phyloP scores from a whole-genome alignment of 305 asterid species.

The Fraxinus xanthoxyloides region DNA sequence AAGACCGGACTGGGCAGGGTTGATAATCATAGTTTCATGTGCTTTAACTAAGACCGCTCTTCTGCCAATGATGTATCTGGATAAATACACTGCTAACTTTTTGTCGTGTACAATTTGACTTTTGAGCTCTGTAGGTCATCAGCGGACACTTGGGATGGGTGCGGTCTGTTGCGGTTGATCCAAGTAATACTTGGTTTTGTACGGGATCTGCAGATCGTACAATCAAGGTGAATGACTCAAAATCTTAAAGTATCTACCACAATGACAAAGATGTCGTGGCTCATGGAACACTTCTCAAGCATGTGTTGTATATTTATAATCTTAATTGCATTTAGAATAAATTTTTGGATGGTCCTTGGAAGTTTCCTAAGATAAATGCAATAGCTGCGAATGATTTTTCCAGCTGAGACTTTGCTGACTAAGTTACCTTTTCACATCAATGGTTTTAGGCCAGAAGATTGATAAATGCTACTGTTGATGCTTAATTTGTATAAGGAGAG shows the following conservation, averaged over 20 bases:
- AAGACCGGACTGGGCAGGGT: neutral
- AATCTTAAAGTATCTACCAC: neutral
- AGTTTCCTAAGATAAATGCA: conserved; percentile 3
- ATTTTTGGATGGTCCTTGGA: neutral
- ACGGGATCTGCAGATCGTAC: conserved; percentile 99
- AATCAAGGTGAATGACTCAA: conserved; percentile 61
- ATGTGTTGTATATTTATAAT: neutral
- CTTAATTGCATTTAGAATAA: neutral
- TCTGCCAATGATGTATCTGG: neutral
- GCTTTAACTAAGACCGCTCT: neutral
- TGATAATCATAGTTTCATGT: neutral
- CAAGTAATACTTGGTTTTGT: conserved; percentile 91
- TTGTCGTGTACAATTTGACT: conserved; percentile 3
- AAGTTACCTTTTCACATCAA: neutral
- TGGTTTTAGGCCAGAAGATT: neutral
- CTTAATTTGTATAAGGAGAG: neutral
- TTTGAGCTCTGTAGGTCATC: conserved; percentile 62
- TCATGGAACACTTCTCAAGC: neutral
- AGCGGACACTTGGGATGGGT: conserved; percentile 99
- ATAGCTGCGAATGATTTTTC: neutral
- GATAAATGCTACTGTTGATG: neutral
- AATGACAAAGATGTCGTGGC: neutral
- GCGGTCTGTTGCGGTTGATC: conserved; percentile 97
- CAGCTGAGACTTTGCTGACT: neutral
- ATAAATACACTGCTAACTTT: neutral